Evolutionary conservation across 345 rosid species (phyloP).

Genomic region (Trapa incisa): DNA sequence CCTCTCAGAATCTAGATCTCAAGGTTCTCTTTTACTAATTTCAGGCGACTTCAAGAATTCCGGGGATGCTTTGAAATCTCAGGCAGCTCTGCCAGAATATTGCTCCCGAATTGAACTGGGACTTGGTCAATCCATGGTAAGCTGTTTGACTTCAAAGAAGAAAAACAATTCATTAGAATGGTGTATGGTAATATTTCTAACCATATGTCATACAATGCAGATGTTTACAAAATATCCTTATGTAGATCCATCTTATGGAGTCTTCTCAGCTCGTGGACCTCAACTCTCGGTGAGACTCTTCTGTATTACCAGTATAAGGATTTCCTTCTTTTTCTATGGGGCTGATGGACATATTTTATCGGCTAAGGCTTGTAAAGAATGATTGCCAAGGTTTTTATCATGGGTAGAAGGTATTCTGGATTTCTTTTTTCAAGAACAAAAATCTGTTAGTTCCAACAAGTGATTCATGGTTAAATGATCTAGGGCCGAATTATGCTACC

Average conservation of each 20-base stretch:
- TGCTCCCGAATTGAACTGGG: conserved; percentile 48
- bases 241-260: conserved; percentile 59
- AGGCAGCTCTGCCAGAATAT: conserved; percentile 32
- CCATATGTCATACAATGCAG: conserved; percentile 20
- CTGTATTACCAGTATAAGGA: conserved; percentile 2
- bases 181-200: not conserved
- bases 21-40: not conserved
- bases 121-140: conserved; percentile 58
- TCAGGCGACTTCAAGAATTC: conserved; percentile 50
- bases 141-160: not conserved
- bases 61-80: conserved; percentile 37
- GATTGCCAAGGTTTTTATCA: not conserved
- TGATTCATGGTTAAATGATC: not conserved
- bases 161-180: not conserved
- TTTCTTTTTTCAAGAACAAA: too few relatives aligned
- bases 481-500: conserved; percentile 86
- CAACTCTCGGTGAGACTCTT: conserved; percentile 37
- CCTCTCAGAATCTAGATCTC: not conserved
- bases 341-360: not conserved
- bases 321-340: not conserved
- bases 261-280: conserved; percentile 59
- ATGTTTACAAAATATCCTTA: conserved; percentile 47
- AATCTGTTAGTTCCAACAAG: not conserved
- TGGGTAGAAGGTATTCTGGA: not conserved
- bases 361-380: not conserved